Evolutionary conservation across 1,284 basidiomycete species (phyloP).

Genomic region (Irpex rosettiformis): DNA sequence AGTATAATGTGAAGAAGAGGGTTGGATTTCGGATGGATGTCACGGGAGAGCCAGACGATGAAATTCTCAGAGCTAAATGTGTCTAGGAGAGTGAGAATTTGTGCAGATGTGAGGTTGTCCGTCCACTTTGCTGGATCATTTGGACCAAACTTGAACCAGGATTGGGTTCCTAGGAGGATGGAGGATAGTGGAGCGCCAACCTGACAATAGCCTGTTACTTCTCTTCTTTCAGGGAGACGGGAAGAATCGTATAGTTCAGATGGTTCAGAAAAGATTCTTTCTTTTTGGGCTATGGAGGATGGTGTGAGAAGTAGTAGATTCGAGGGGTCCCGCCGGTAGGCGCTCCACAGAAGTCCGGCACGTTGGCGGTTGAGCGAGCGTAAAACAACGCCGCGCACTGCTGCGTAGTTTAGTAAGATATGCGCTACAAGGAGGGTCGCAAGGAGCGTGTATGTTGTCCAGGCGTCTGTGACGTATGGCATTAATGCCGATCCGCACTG

Average conservation of each 20-base stretch:
- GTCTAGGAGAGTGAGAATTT: slow-evolving; percentile 29
- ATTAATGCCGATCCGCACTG: slow-evolving; percentile 59
- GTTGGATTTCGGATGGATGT: slow-evolving; percentile 15
- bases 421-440: slow-evolving; percentile 50
- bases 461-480: slow-evolving; percentile 46
- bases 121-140: background rate
- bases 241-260: slow-evolving; percentile 1
- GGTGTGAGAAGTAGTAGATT: slow-evolving; percentile 2
- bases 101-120: background rate
- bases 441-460: slow-evolving; percentile 48
- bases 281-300: slow-evolving; percentile 8
- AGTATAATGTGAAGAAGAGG: slow-evolving; percentile 39
- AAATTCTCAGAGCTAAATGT: slow-evolving; percentile 36
- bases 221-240: too few relatives aligned
- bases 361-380: slow-evolving; percentile 60
- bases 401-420: slow-evolving; percentile 55
- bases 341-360: slow-evolving; percentile 47
- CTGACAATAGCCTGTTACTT: slow-evolving; percentile 8
- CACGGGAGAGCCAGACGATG: slow-evolving; percentile 43
- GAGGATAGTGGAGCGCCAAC: slow-evolving; percentile 15
- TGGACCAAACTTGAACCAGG: background rate
- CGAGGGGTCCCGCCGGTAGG: slow-evolving; percentile 15
- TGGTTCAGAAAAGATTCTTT: slow-evolving; percentile 12
- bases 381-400: slow-evolving; percentile 52
- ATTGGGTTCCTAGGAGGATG: slow-evolving; percentile 1